These are phyloP conservation scores for Schizopora paradoxa DNA, from an alignment of 1,284 basidiomycete genomes.

Conservation along the genomic window DNA sequence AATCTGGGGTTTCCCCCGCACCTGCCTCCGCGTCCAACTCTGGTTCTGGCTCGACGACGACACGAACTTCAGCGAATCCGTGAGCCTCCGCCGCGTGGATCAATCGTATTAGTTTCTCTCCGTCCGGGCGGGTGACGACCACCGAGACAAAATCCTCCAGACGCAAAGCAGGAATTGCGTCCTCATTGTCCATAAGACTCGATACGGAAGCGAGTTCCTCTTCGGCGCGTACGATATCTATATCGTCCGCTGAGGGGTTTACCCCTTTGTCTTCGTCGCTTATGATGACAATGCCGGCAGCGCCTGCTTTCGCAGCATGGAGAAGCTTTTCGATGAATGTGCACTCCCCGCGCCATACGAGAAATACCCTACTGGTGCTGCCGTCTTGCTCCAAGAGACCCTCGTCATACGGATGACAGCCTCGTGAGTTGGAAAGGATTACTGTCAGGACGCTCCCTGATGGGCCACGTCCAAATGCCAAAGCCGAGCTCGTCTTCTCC, in stretches of 20 bases:
- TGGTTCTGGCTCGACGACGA: constrained; percentile 45
- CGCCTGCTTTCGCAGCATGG: constrained; percentile 58
- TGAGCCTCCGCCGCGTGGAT: constrained; percentile 43
- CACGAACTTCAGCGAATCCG: constrained; percentile 44
- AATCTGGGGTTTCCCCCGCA: constrained; percentile 21
- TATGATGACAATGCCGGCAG: constrained; percentile 69
- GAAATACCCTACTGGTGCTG: constrained; percentile 49
- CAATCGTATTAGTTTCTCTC: constrained; percentile 48
- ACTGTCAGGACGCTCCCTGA: constrained; percentile 37
- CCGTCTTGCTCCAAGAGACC: constrained; percentile 34
- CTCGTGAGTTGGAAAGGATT: constrained; percentile 47
- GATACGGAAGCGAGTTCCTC: constrained; percentile 45
- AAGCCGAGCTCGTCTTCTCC: too few relatives aligned
- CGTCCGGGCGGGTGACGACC: constrained; percentile 49
- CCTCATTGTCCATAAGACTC: too few relatives aligned
- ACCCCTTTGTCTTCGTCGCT: constrained; percentile 54
- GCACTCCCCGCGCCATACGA: constrained; percentile 68
- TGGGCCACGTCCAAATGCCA: too few relatives aligned
- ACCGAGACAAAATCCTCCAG: constrained; percentile 55
- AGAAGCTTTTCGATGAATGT: constrained; percentile 79
- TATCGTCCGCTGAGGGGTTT: constrained; percentile 59
- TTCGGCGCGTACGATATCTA: constrained; percentile 52
- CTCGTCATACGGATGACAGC: constrained; percentile 51
- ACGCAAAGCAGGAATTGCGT: constrained; percentile 12
- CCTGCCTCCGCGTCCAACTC: constrained; percentile 29